A percentile compares a stretch with the other conserved stretches of the same genome.
Conservation (phyloP, 805 yeast genomes). For the Wickerhamomyces chaumierensis region DNA sequence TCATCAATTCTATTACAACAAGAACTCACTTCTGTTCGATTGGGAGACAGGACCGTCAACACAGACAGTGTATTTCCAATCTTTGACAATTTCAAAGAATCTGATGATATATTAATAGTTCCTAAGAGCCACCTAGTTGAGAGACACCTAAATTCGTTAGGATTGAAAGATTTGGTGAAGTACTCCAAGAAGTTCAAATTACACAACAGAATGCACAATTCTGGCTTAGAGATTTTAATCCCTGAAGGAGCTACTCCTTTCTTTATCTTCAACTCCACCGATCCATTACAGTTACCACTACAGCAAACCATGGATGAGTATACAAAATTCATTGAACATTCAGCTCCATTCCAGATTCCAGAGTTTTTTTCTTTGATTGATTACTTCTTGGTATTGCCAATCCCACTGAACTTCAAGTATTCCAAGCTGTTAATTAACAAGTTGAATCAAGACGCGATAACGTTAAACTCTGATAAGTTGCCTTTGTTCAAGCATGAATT, state of each 20-base stretch:
- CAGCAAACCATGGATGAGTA: constrained; percentile 10
- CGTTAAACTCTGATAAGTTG: constrained; percentile 2
- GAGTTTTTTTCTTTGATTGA: constrained; percentile 24
- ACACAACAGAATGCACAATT: constrained; percentile 6
- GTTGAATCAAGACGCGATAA: constrained; percentile 6
- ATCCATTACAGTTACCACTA: constrained; percentile 8
- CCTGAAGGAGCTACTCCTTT: constrained; percentile 25
- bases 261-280: constrained; percentile 28
- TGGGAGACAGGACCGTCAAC: neutral
- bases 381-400: constrained; percentile 28
- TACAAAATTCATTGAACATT: constrained; percentile 18
- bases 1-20: neutral
- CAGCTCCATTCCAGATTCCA: constrained; percentile 30
- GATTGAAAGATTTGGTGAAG: constrained; percentile 15
- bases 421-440: neutral
- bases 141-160: constrained; percentile 16
- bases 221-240: constrained; percentile 14
- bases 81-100: neutral
- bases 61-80: neutral
- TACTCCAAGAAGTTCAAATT: constrained; percentile 16
- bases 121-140: constrained; percentile 18
- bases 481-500: constrained; percentile 21
- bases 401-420: constrained; percentile 13
- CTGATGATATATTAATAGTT: constrained; percentile 17
- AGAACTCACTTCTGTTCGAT: neutral